Conservation (phyloP, 2,329 filamentous ascomycete species). For the Clonostachys rhizophaga region DNA sequence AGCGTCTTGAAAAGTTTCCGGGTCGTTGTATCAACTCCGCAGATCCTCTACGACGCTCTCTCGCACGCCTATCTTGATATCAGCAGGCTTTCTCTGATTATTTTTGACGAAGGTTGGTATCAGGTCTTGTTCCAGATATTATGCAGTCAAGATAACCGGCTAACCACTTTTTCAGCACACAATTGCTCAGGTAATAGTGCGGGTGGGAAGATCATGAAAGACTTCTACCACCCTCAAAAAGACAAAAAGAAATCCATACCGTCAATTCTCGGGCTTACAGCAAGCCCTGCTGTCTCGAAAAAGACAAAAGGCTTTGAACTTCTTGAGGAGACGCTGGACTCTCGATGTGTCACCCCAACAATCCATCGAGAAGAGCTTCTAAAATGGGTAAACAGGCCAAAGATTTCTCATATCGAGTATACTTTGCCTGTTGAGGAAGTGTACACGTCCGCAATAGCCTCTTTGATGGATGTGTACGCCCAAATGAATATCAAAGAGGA, state of each 20-base stretch:
- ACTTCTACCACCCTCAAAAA: slow-evolving; percentile 59
- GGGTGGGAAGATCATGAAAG: slow-evolving; percentile 66
- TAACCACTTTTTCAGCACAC: slow-evolving; percentile 51
- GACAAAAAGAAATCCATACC: slow-evolving; percentile 40
- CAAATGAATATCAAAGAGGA: slow-evolving; percentile 54
- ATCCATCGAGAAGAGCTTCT: slow-evolving; percentile 65
- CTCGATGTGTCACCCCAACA: slow-evolving; percentile 65
- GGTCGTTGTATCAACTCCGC: slow-evolving; percentile 75
- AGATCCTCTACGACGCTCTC: slow-evolving; percentile 70
- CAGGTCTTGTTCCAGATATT: too few relatives aligned
- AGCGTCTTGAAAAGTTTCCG: slow-evolving; percentile 57
- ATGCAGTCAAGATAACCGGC: too few relatives aligned
- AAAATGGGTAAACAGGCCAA: slow-evolving; percentile 63
- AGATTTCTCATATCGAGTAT: slow-evolving; percentile 34
- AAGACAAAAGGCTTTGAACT: slow-evolving; percentile 47
- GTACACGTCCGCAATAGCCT: slow-evolving; percentile 30
- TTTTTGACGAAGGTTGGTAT: slow-evolving; percentile 75
- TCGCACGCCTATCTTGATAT: slow-evolving; percentile 70
- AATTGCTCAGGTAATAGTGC: slow-evolving; percentile 63
- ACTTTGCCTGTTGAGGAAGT: slow-evolving; percentile 2
- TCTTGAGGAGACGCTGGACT: slow-evolving; percentile 67
- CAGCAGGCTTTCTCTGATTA: slow-evolving; percentile 57
- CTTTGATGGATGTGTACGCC: slow-evolving; percentile 32
- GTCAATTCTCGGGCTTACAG: slow-evolving; percentile 72
- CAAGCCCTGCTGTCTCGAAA: slow-evolving; percentile 67